Evolutionary conservation across 2,329 filamentous ascomycete genomes (phyloP).

Genomic region (Thielaviopsis euricoi): DNA sequence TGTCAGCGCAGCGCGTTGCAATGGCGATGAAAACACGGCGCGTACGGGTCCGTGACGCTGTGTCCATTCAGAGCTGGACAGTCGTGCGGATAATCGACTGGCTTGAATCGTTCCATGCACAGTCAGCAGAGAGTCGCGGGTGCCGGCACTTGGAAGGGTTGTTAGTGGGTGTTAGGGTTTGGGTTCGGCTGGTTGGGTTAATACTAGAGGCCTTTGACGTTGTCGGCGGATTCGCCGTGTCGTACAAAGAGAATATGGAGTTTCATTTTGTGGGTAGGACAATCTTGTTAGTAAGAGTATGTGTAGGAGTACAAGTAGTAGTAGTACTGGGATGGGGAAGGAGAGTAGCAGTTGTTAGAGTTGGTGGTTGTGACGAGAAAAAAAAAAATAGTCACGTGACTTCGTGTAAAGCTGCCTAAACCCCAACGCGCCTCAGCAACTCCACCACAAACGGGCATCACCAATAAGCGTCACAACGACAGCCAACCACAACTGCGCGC

Average conservation of each 20-base stretch:
- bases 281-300: neutral
- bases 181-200: too few relatives aligned
- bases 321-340: too few relatives aligned
- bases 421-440: neutral
- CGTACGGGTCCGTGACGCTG: slow-evolving; percentile 16
- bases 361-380: neutral
- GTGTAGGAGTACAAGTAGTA: neutral
- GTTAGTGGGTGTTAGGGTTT: slow-evolving; percentile 2
- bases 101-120: slow-evolving; percentile 69
- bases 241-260: slow-evolving; percentile 52
- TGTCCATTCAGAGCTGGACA: slow-evolving; percentile 22
- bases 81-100: slow-evolving; percentile 48
- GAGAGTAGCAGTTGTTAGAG: too few relatives aligned
- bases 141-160: slow-evolving; percentile 41
- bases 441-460: neutral
- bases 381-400: neutral
- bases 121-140: slow-evolving; percentile 65
- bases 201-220: slow-evolving; percentile 65
- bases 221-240: slow-evolving; percentile 83
- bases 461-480: neutral
- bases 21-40: slow-evolving; percentile 63
- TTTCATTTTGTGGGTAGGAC: slow-evolving; percentile 3
- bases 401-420: neutral
- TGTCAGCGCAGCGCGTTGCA: slow-evolving; percentile 57
- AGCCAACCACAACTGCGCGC: too few relatives aligned